Percentiles rank a stretch among this genome's conserved stretches.
Evolutionary conservation across 352 stramenopile genomes (phyloP).

Genomic region (Hyaloperonospora brassicae): DNA sequence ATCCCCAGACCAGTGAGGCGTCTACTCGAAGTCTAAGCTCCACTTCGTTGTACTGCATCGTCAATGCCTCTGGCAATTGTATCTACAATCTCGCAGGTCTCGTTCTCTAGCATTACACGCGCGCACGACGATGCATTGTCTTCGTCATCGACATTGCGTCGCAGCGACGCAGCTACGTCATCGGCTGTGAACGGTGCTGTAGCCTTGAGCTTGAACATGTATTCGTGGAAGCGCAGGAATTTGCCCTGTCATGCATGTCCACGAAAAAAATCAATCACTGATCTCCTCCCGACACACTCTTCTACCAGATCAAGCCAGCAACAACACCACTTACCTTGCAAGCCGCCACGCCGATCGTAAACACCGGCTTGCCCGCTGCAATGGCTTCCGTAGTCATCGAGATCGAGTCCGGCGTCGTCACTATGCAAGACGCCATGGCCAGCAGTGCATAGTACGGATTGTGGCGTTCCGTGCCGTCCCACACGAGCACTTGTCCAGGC

Average conservation of each 20-base stretch:
- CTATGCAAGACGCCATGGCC: constrained; percentile 35
- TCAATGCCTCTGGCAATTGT: constrained; percentile 8
- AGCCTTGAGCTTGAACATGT: constrained; percentile 23
- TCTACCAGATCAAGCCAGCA: no score
- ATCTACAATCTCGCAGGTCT: constrained; percentile 31
- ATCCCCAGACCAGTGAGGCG: background rate
- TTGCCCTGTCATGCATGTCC: constrained; percentile 29
- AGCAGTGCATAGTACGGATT: constrained; percentile 68
- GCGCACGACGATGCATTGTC: background rate
- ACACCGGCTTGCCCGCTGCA: constrained; percentile 42
- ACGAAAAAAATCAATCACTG: background rate
- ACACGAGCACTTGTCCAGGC: constrained; percentile 38
- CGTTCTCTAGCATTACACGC: constrained; percentile 28
- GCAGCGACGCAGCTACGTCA: constrained; percentile 5
- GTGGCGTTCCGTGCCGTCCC: constrained; percentile 31
- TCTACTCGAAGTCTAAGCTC: background rate
- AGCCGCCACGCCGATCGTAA: constrained; percentile 37
- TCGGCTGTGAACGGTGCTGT: constrained; percentile 25
- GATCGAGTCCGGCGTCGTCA: constrained; percentile 71
- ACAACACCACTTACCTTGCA: constrained; percentile 26
- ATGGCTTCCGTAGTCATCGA: constrained; percentile 79
- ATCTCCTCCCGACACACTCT: no score
- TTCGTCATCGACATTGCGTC: background rate
- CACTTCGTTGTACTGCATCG: constrained; percentile 2
- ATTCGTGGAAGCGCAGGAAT: constrained; percentile 47